Base-by-base conservation (phyloP, 1,284 basidiomycete genomes). In the Papiliotrema nemorosa region DNA sequence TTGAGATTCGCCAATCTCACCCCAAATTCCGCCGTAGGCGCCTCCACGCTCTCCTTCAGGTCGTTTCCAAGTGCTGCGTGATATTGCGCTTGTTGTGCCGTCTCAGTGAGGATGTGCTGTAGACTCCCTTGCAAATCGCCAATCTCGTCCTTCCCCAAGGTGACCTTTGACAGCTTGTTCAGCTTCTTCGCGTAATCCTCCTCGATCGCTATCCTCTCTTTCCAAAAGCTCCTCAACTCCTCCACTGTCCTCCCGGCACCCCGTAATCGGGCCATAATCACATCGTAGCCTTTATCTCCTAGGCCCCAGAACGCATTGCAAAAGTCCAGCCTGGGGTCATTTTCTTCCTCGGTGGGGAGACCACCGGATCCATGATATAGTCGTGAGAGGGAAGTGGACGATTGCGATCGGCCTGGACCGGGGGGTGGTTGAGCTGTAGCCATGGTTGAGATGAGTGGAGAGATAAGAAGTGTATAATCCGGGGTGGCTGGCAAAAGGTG, bases 271-370 rank as follows among this genome's bases (percentile, higher is more conserved):
- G 86, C 84, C 73, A 91, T 87, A 41, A 98, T 78, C 42, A 91
- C 88, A 63, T 96, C 90, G 57, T 89, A 92, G 21, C 93, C 93
- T 25, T 81, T 84, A 76, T 96, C 91, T 37, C 80, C 82, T 25
- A 81, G 66, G 5, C 89, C 89, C 94, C 94, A 97, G 77, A 97
- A 98, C 1, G 91, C 84, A 73, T 98, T 98, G 75, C 93, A 97
- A 76, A 93, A 97, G 77, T 94, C 88, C 62, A 85, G 77, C 13
- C 59, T 46, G 9, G 70, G 65, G 54, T 69, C 64, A 35, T 52
- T 44, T 29, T 64, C 47, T 50, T 70, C 67, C 41, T 69, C 62
- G 10, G 59, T 53, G 14, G 35, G 47, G 3, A 54, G 37, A 52
- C 50, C 53, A 27, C 52, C 51, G 12, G 57, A 48, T 35, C 69